These are phyloP conservation scores for Trichothecium roseum DNA, from an alignment of 2,329 filamentous ascomycete genomes.

Conservation along the genomic window DNA sequence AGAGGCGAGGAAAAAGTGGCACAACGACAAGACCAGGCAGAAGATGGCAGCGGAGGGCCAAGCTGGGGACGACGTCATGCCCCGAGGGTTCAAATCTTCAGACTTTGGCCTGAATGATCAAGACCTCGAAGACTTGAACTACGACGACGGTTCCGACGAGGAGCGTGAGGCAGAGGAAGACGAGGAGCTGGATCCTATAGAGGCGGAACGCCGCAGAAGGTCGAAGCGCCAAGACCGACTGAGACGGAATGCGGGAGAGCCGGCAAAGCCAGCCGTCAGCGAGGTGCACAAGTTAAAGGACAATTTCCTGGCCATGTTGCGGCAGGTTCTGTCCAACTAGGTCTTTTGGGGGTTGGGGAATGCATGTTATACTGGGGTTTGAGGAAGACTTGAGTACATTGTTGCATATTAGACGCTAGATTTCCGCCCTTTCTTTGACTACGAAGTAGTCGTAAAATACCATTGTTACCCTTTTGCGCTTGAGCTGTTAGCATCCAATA, in stretches of 20 bases:
- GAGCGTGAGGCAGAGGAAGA: conserved; percentile 61
- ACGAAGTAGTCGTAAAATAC: too few relatives aligned
- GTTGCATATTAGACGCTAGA: too few relatives aligned
- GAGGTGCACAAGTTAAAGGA: conserved; percentile 75
- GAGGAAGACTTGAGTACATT: background rate
- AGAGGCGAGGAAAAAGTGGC: conserved; percentile 93
- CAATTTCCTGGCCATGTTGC: conserved; percentile 72
- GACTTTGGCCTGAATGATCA: conserved; percentile 87
- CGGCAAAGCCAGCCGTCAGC: conserved; percentile 64
- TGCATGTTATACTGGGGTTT: background rate
- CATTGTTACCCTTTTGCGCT: too few relatives aligned
- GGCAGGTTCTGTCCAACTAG: conserved; percentile 68
- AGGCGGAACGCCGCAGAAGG: conserved; percentile 70
- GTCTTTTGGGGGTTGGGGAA: background rate
- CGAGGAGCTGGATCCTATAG: conserved; percentile 78
- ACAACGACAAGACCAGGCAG: conserved; percentile 92
- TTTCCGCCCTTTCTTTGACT: too few relatives aligned
- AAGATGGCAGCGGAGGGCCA: conserved; percentile 87
- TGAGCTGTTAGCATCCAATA: too few relatives aligned
- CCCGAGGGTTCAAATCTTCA: conserved; percentile 59
- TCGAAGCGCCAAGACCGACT: conserved; percentile 71
- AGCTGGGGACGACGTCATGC: conserved; percentile 33
- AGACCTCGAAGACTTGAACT: conserved; percentile 77
- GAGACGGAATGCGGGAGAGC: conserved; percentile 71
- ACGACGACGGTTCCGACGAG: conserved; percentile 57